phyloP scores from a whole-genome alignment of 805 yeast genomes.

The Metschnikowia kunwiensis region DNA sequence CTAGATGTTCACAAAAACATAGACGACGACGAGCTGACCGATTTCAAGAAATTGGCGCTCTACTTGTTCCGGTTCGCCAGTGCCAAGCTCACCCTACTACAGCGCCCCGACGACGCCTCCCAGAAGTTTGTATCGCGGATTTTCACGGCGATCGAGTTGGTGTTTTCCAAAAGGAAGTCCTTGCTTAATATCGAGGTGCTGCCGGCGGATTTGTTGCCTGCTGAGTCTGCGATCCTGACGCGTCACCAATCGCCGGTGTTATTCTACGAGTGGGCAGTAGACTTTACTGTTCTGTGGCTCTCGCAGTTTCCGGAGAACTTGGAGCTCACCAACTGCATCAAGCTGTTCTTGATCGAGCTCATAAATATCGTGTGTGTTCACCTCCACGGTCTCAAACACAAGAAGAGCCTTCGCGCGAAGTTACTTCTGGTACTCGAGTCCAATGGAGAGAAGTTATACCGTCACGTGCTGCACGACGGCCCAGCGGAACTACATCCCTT shows the following conservation, averaged over 20 bases:
- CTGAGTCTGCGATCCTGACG: slow-evolving; percentile 5
- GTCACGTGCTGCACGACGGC: slow-evolving; percentile 6
- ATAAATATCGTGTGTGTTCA: slow-evolving; percentile 30
- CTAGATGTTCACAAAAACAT: slow-evolving; percentile 34
- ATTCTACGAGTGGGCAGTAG: slow-evolving; percentile 32
- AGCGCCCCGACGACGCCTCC: slow-evolving; percentile 4
- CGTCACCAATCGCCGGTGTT: slow-evolving; percentile 9
- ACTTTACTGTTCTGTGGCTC: slow-evolving; percentile 27
- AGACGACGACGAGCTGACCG: slow-evolving; percentile 26
- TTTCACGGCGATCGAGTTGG: slow-evolving; percentile 31
- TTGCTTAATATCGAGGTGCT: slow-evolving; percentile 23
- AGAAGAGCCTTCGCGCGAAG: slow-evolving; percentile 19
- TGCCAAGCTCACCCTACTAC: slow-evolving; percentile 18
- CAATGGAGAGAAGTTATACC: slow-evolving; percentile 16
- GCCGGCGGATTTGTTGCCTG: slow-evolving; percentile 13
- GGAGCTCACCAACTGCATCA: slow-evolving; percentile 22
- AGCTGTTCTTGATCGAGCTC: slow-evolving; percentile 33
- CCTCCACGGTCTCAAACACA: slow-evolving; percentile 28
- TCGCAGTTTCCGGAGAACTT: slow-evolving; percentile 15
- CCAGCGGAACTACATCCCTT: slow-evolving; percentile 1
- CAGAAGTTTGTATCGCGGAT: slow-evolving; percentile 21
- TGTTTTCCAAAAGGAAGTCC: slow-evolving; percentile 30
- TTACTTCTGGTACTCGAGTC: slow-evolving; percentile 21
- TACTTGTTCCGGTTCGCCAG: slow-evolving; percentile 34
- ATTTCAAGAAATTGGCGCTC: slow-evolving; percentile 34